These are phyloP conservation scores for Heterobasidion occidentale DNA, from an alignment of 1,284 basidiomycete species.

Conservation along the genomic window DNA sequence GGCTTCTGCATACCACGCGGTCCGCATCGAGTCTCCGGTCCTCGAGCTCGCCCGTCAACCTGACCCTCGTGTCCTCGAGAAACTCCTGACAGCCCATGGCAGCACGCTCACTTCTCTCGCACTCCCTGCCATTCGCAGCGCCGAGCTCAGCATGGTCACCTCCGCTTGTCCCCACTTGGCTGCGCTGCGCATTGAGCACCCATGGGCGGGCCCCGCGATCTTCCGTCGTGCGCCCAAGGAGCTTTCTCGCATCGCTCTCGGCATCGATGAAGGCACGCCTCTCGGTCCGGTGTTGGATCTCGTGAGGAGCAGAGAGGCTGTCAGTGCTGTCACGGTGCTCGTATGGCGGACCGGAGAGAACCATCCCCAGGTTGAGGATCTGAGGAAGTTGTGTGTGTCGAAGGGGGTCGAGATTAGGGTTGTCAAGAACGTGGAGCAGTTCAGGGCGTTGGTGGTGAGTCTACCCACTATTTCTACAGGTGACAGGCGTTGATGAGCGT, in stretches of 20 bases:
- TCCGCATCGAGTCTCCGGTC: constrained; percentile 35
- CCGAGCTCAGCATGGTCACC: background rate
- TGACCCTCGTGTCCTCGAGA: constrained; percentile 40
- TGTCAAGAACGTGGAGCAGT: background rate
- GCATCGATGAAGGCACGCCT: background rate
- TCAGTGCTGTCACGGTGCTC: background rate
- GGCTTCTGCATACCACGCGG: constrained; percentile 55
- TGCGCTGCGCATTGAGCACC: background rate
- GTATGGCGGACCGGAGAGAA: background rate
- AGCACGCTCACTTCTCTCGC: constrained; percentile 42
- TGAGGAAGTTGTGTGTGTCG: background rate
- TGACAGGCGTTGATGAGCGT: background rate
- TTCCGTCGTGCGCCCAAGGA: background rate
- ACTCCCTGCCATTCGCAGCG: constrained; percentile 36
- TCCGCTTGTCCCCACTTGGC: background rate
- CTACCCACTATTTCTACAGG: background rate
- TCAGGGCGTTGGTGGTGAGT: background rate
- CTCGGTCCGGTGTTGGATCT: background rate
- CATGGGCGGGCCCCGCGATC: background rate
- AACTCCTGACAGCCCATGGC: constrained; percentile 40
- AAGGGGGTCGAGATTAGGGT: background rate
- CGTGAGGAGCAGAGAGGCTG: background rate
- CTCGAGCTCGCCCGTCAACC: constrained; percentile 51
- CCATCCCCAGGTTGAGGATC: background rate
- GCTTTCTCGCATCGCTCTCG: background rate